A percentile compares a stretch with the other conserved stretches of the same genome.
These are phyloP conservation scores for Mesembryanthemum crystallinum DNA, from an alignment of 148 eudicot species.

Conservation along the genomic window DNA sequence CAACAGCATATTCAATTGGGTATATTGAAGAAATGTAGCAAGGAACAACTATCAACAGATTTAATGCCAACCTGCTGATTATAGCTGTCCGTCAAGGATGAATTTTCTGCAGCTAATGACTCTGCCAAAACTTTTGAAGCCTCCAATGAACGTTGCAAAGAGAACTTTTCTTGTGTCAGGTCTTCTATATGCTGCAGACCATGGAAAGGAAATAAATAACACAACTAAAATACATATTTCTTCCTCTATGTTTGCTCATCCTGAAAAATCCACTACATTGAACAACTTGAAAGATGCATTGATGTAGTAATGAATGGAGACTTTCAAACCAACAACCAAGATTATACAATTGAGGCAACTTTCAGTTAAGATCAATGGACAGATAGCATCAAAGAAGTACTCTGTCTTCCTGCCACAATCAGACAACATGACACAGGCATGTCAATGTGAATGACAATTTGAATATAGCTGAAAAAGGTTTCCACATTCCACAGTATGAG, in stretches of 20 bases:
- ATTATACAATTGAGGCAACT: neutral
- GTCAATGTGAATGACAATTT: neutral
- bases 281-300: neutral
- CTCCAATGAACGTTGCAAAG: conserved; percentile 93
- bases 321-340: neutral
- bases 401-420: neutral
- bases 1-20: neutral
- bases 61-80: conserved; percentile 75
- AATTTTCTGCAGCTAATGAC: conserved; percentile 90
- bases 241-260: neutral
- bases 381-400: too few relatives aligned
- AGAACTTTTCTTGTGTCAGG: conserved; percentile 90
- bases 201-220: conserved; percentile 15
- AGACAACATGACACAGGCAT: neutral
- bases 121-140: conserved; percentile 81
- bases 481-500: neutral
- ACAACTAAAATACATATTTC: neutral
- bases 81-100: conserved; percentile 86
- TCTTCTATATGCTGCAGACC: conserved; percentile 90
- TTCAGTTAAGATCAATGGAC: too few relatives aligned
- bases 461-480: neutral
- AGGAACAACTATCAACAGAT: neutral
- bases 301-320: neutral
- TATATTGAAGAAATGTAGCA: neutral
- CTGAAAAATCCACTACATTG: neutral